Base-by-base conservation (phyloP, 163 green algal genomes). In the Coccomyxa subellipsoidea region DNA sequence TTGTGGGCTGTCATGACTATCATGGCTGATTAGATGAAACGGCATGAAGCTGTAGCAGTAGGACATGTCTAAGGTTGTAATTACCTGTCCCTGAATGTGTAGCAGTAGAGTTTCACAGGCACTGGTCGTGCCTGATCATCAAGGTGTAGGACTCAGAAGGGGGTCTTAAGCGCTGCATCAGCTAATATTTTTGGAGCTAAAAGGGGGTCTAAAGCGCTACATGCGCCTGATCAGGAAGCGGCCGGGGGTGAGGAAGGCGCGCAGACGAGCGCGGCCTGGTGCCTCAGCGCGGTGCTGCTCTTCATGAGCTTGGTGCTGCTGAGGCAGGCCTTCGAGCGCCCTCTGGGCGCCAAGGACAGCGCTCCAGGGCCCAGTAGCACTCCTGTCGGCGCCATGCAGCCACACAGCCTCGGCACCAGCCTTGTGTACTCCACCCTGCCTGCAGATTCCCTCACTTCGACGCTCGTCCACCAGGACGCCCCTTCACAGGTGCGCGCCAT, bases 231-330 rank as follows among this genome's bases (percentile, higher is more conserved):
- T 27, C 47, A 59, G 47, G 47, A 59, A 59, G 3, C 5, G 5
- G 47, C 21, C 23, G 47, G 23, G 47, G 47, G 47, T 12, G 29
- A 73, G 8, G n/a, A 34, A 34, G 66, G 66, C 66, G 66, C 66
- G 18, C 66, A 73, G 29, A 73, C 29, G 10, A 73, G 66, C 27
- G 66, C 66, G 32, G 66, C 66, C 29, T 73, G 66, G 66, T 73
- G 66, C 66, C 66, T 73, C 66, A 73, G 66, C 66, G 66, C 66
- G 32, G 66, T 73, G 66, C 66, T 73, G 66, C 66, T 73, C 2
- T 73, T 73, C 66, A 32, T 73, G 66, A 73, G 66, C 66, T 18
- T 73, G 27, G 21, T 73, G 66, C 66, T 73, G 2, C 66, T 73
- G 66, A 27, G 66, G 6, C 66, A 73, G 8, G 66, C 66, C 66